phyloP scores from a whole-genome alignment of 768 basidiomycete genomes.

The Tubosaeta sp. region DNA sequence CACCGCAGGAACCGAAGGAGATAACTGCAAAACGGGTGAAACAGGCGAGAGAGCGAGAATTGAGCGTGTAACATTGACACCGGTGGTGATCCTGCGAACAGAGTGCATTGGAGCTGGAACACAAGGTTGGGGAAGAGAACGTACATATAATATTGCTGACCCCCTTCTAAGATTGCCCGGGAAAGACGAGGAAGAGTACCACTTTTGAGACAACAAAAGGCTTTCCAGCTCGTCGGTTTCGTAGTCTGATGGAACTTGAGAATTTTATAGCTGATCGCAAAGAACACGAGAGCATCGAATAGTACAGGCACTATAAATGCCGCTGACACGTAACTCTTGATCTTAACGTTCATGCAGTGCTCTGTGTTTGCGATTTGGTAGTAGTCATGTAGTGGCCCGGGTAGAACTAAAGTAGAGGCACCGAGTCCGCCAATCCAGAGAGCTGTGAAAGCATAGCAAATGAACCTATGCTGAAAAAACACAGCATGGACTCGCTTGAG shows the following conservation, averaged over 20 bases:
- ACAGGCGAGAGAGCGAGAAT: slow-evolving; percentile 16
- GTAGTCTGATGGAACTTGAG: slow-evolving; percentile 13
- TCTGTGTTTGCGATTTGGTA: slow-evolving; percentile 30
- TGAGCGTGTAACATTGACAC: slow-evolving; percentile 28
- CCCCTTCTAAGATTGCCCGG: slow-evolving; percentile 32
- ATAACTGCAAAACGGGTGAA: slow-evolving; percentile 20
- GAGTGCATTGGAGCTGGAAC: not conserved
- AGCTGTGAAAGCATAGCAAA: slow-evolving; percentile 23
- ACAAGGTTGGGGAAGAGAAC: not conserved
- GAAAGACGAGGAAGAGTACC: slow-evolving; percentile 31
- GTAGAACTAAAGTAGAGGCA: slow-evolving; percentile 24
- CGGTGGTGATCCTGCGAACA: slow-evolving; percentile 29
- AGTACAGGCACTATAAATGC: slow-evolving; percentile 28
- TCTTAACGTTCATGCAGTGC: slow-evolving; percentile 26
- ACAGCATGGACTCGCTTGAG: slow-evolving; percentile 37
- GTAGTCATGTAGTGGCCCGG: slow-evolving; percentile 20
- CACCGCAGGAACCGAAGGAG: slow-evolving; percentile 26
- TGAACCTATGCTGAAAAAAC: slow-evolving; percentile 19
- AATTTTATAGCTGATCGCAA: slow-evolving; percentile 32
- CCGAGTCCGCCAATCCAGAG: slow-evolving; percentile 33
- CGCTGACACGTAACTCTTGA: slow-evolving; percentile 21
- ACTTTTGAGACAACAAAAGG: slow-evolving; percentile 16
- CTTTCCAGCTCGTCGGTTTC: slow-evolving; percentile 10
- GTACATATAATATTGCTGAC: slow-evolving; percentile 38
- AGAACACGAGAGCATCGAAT: slow-evolving; percentile 33